Evolutionary conservation across 129 eudicot genomes (phyloP), one percentile per base, ranked within the genome.

Genomic region (Pulicaria dysenterica): DNA sequence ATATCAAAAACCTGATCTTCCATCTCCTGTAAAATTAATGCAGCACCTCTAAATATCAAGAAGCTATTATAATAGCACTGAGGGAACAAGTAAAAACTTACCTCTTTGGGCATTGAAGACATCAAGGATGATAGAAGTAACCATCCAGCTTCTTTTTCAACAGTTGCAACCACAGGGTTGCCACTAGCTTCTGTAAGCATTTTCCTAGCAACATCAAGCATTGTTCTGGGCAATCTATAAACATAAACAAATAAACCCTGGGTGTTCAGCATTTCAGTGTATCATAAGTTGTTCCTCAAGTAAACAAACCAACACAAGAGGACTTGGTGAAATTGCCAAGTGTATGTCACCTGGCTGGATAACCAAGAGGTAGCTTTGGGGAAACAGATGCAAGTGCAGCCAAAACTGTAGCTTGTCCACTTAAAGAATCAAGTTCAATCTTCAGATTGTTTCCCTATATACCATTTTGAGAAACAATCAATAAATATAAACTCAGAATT

Each of bases 81-180:
- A 62, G 80, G 53, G 16, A n/a, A 53, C 10, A 58, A 13, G 14
- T 38, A 73, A 54, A 72, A n/a, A 58, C 58, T 76, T 76, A 83
- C 98, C 96, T 90, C 95, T 78, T 90, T 94, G 12, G 97, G 90
- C 90, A 94, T 80, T 66, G 96, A 94, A 57, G 96, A 87, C 83
- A 94, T 68, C 61, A 94, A 82, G 81, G 98, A 87, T 60, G 96
- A 91, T 60, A 94, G 62, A 72, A 94, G 96, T 65, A 79, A 62
- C 98, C 98, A 94, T 59, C 98, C 98, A 74, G 98, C 98, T 77
- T 94, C 98, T 69, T 84, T 94, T 76, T 87, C 98, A 67, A 94
- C 92, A 72, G 86, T 80, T 53, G 93, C 93, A 37, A 85, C 96
- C 71, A 68, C 57, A 64, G 93, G 93, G 70, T 86, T 88, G 53